Evolutionary conservation across 75 land plant genomes (phyloP).

Genomic region (Pseudotsuga menziesii): DNA sequence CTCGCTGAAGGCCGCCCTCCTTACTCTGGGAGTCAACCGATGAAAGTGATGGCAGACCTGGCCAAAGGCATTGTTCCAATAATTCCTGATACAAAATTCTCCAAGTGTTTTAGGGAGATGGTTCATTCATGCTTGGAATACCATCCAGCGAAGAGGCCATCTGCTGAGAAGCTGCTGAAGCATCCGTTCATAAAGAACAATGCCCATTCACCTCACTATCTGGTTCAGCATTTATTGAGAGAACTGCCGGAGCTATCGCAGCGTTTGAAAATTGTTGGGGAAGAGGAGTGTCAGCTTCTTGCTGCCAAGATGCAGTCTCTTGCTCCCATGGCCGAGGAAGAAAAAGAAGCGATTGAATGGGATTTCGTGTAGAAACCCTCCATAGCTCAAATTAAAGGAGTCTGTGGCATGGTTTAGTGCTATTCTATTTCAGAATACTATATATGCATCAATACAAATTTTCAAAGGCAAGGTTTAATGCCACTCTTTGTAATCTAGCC

Average conservation of each 20-base stretch:
- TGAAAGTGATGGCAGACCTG: neutral
- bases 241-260: conserved; percentile 27
- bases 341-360: too few species aligned
- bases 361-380: too few species aligned
- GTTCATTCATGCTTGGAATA: conserved; percentile 7
- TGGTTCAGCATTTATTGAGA: conserved; percentile 47
- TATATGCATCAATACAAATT: too few species aligned
- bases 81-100: conserved; percentile 37
- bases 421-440: too few species aligned
- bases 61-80: neutral
- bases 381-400: too few species aligned
- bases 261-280: too few species aligned
- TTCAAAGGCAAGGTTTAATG: too few species aligned
- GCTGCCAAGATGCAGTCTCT: too few species aligned
- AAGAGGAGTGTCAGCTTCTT: too few species aligned
- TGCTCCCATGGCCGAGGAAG: too few species aligned
- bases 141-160: conserved; percentile 22
- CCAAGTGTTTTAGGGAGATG: conserved; percentile 30
- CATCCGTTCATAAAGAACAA: conserved; percentile 18
- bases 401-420: too few species aligned
- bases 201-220: conserved; percentile 35
- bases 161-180: conserved; percentile 20
- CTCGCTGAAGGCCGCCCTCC: conserved; percentile 77
- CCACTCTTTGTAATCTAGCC: too few species aligned
- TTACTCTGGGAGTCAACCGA: conserved; percentile 21